Conservation (phyloP, 495 filamentous ascomycete genomes). For the Parachaetomium inaequale region DNA sequence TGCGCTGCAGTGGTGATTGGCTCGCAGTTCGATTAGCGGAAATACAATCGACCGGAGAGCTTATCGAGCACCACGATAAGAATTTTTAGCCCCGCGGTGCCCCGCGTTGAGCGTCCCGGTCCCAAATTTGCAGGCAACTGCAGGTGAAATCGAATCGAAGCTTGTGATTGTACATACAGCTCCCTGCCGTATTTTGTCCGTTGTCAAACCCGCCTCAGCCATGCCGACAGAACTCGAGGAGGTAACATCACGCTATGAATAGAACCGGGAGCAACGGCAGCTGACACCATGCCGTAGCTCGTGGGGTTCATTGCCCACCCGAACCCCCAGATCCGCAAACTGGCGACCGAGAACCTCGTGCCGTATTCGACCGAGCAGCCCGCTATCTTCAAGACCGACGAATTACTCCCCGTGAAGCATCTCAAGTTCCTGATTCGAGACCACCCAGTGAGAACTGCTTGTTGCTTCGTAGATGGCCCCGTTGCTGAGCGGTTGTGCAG, state of each 20-base stretch:
- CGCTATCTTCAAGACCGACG: constrained; percentile 74
- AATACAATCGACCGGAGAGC: constrained; percentile 19
- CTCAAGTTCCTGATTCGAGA: constrained; percentile 86
- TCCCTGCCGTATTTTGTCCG: neutral
- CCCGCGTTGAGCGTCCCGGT: neutral
- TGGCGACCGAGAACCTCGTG: constrained; percentile 80
- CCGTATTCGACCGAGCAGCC: constrained; percentile 77
- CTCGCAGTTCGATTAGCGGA: neutral
- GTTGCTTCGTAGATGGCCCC: neutral
- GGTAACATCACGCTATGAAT: constrained; percentile 39
- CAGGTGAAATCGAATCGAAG: neutral
- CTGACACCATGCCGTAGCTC: constrained; percentile 53
- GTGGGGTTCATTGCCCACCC: constrained; percentile 89
- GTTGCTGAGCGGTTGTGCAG: constrained; percentile 41
- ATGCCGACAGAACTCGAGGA: constrained; percentile 87
- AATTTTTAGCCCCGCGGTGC: constrained; percentile 22
- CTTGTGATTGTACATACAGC: neutral
- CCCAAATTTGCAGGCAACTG: neutral
- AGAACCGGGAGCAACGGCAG: neutral
- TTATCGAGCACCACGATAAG: neutral
- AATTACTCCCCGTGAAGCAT: constrained; percentile 77
- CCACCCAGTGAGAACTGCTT: constrained; percentile 56
- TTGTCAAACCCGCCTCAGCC: neutral
- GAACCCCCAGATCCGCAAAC: constrained; percentile 71
- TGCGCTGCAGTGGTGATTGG: constrained; percentile 26